These are phyloP conservation scores for Zarea fungicola DNA, from an alignment of 2,329 filamentous ascomycete genomes.

Conservation along the genomic window DNA sequence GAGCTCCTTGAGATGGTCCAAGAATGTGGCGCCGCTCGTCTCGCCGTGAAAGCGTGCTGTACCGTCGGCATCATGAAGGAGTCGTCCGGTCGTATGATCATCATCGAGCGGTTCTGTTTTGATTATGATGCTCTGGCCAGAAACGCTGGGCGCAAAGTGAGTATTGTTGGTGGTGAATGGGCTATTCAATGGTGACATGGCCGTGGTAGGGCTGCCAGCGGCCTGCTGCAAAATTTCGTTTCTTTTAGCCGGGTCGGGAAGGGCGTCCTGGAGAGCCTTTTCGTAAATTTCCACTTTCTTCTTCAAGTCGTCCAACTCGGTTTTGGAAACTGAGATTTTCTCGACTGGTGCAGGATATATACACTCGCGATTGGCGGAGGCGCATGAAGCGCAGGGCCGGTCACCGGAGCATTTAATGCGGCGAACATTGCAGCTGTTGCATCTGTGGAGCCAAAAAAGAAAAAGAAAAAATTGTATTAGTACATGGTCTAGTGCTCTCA, in stretches of 20 bases:
- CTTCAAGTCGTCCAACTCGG: conserved; percentile 37
- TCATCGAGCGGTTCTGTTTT: conserved; percentile 13
- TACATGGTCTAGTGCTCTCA: background rate
- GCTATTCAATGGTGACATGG: conserved; percentile 19
- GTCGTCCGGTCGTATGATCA: conserved; percentile 29
- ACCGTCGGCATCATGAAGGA: conserved; percentile 40
- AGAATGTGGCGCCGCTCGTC: conserved; percentile 45
- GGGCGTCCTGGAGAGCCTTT: conserved; percentile 30
- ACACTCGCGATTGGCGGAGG: conserved; percentile 38
- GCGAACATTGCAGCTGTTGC: conserved; percentile 48
- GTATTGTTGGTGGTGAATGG: conserved; percentile 13
- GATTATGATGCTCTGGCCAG: conserved; percentile 14
- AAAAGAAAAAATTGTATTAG: background rate
- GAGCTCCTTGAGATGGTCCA: conserved; percentile 44
- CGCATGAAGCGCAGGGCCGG: conserved; percentile 42
- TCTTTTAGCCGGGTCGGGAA: conserved; percentile 31
- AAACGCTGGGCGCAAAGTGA: conserved; percentile 5
- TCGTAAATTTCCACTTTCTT: conserved; percentile 36
- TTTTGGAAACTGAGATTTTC: conserved; percentile 37
- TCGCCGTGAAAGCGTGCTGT: conserved; percentile 42
- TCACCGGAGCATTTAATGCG: conserved; percentile 49
- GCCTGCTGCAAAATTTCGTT: conserved; percentile 28
- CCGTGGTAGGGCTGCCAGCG: conserved; percentile 17
- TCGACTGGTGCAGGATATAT: conserved; percentile 41
- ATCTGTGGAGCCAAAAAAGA: conserved; percentile 30